Conservation (phyloP, 2,329 filamentous ascomycete genomes). For the Alternaria tenuissima region DNA sequence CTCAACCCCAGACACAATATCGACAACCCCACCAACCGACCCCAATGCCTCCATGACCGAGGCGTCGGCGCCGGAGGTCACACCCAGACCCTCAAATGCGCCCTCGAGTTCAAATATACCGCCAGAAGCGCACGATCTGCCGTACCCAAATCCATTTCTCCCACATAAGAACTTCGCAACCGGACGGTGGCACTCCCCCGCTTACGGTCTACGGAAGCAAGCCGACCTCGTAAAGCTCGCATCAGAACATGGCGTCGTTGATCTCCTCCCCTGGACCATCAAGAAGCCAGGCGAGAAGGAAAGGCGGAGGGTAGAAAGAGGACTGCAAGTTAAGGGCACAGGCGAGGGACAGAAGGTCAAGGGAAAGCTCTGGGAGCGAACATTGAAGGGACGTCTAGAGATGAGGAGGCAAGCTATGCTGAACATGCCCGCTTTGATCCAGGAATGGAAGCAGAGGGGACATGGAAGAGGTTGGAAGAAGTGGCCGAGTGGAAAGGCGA, state of each 20-base stretch:
- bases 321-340: conserved; percentile 87
- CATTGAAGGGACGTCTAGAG: conserved; percentile 83
- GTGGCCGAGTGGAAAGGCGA: conserved; percentile 64
- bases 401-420: conserved; percentile 91
- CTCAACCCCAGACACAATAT: conserved; percentile 21
- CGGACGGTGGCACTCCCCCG: conserved; percentile 82
- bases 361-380: conserved; percentile 92
- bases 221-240: conserved; percentile 91
- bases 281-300: conserved; percentile 79
- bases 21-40: conserved; percentile 40
- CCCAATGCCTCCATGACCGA: conserved; percentile 52
- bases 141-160: conserved; percentile 79
- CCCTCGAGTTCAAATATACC: conserved; percentile 25
- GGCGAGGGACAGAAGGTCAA: conserved; percentile 93
- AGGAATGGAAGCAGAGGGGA: conserved; percentile 84
- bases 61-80: conserved; percentile 39
- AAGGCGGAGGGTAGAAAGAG: conserved; percentile 76
- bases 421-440: conserved; percentile 91
- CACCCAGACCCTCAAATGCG: conserved; percentile 18
- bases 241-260: conserved; percentile 77
- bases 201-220: conserved; percentile 84
- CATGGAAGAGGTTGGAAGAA: conserved; percentile 79
- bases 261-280: conserved; percentile 76
- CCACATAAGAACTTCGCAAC: conserved; percentile 80
- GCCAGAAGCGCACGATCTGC: conserved; percentile 51